These are phyloP conservation scores for Aspergillus calidoustus DNA, from an alignment of 2,329 filamentous ascomycete species.

Conservation along the genomic window DNA sequence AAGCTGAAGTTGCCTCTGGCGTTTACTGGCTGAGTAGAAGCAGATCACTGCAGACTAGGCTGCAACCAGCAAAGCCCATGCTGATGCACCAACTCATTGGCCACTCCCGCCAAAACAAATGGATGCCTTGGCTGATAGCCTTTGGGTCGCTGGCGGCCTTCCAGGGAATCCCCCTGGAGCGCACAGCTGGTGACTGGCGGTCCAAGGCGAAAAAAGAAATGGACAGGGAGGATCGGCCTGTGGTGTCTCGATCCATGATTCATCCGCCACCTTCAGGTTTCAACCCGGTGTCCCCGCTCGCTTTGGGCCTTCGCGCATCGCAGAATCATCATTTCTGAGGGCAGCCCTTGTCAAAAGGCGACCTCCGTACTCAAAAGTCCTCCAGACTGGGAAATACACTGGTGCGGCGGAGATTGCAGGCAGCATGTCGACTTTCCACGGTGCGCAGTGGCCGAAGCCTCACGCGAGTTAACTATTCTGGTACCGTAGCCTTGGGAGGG, in stretches of 20 bases:
- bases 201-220: constrained; percentile 23
- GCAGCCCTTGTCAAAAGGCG: neutral
- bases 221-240: constrained; percentile 4
- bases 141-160: neutral
- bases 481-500: constrained; percentile 22
- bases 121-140: constrained; percentile 25
- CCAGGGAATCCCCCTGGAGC: constrained; percentile 14
- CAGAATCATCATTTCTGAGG: constrained; percentile 9
- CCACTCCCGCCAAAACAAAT: constrained; percentile 4
- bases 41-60: constrained; percentile 29
- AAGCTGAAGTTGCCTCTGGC: constrained; percentile 14
- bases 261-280: constrained; percentile 23
- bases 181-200: constrained; percentile 13
- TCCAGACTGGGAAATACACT: neutral
- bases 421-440: neutral
- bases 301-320: constrained; percentile 27
- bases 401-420: no score
- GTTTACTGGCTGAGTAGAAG: constrained; percentile 25
- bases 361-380: constrained; percentile 4
- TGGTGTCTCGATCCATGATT: constrained; percentile 15
- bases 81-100: constrained; percentile 18
- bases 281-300: constrained; percentile 6
- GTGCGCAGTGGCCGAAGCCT: neutral
- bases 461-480: neutral
- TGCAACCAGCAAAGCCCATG: constrained; percentile 20